A percentile compares a stretch with the other conserved stretches of the same genome.
Conservation (phyloP, 2,329 filamentous ascomycete species). For the Aspergillus intermedius region DNA sequence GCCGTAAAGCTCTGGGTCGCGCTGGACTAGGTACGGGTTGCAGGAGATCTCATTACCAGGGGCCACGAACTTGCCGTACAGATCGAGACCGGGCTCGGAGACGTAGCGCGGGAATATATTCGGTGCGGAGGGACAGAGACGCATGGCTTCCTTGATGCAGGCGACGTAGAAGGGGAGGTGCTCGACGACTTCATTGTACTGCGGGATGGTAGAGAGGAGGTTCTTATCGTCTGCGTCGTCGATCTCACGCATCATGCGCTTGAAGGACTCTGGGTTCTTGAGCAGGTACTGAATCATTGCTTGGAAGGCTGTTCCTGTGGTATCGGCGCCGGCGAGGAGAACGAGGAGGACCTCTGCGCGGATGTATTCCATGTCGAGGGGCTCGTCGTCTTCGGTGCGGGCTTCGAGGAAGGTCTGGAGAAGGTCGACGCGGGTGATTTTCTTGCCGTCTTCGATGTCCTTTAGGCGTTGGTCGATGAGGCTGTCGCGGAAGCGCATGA, state of each 20-base stretch:
- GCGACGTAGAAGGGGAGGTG: slow-evolving; percentile 45
- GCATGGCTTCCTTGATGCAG: slow-evolving; percentile 47
- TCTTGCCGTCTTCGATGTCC: slow-evolving; percentile 43
- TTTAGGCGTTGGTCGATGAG: slow-evolving; percentile 45
- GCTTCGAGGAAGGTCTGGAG: slow-evolving; percentile 47
- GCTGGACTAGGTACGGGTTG: slow-evolving; percentile 44
- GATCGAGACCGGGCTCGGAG: slow-evolving; percentile 27
- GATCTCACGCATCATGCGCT: slow-evolving; percentile 44
- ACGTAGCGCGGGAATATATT: slow-evolving; percentile 47
- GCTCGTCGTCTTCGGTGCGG: slow-evolving; percentile 40
- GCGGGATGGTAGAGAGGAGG: slow-evolving; percentile 26
- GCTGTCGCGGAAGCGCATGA: slow-evolving; percentile 54
- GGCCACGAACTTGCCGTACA: slow-evolving; percentile 37
- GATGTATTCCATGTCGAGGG: slow-evolving; percentile 46
- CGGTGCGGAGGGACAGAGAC: slow-evolving; percentile 46
- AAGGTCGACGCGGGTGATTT: slow-evolving; percentile 44
- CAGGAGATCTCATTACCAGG: slow-evolving; percentile 42
- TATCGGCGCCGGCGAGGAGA: slow-evolving; percentile 48
- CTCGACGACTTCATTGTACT: slow-evolving; percentile 39
- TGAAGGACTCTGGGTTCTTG: slow-evolving; percentile 35
- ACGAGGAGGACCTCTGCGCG: slow-evolving; percentile 50
- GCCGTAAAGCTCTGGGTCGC: slow-evolving; percentile 38
- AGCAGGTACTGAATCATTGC: slow-evolving; percentile 42
- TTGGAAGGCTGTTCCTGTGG: slow-evolving; percentile 47
- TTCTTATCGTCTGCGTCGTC: slow-evolving; percentile 31